phyloP scores from a whole-genome alignment of 2,329 filamentous ascomycete genomes.

The Aspergillus candidus region DNA sequence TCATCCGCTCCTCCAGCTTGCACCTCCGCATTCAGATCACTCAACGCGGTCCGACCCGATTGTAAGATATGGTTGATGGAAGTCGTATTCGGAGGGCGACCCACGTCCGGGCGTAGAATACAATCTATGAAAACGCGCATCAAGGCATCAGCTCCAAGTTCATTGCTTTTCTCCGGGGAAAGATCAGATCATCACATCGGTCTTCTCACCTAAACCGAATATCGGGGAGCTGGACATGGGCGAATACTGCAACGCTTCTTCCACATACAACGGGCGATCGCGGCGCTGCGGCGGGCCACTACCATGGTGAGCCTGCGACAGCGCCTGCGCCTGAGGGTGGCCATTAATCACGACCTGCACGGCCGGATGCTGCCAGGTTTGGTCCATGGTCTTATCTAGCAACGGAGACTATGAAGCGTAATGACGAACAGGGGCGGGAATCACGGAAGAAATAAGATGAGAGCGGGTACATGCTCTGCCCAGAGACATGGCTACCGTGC shows the following conservation, averaged over 20 bases:
- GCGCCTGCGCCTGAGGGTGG: constrained; percentile 24
- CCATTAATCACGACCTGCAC: constrained; percentile 40
- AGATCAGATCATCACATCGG: background rate
- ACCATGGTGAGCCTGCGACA: constrained; percentile 19
- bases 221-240: constrained; percentile 46
- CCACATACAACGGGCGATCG: constrained; percentile 37
- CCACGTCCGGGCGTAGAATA: constrained; percentile 38
- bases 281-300: constrained; percentile 24
- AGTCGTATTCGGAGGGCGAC: constrained; percentile 34
- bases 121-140: constrained; percentile 26
- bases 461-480: constrained; percentile 22
- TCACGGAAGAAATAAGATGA: constrained; percentile 16
- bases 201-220: constrained; percentile 39
- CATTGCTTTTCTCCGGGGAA: constrained; percentile 5
- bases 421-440: constrained; percentile 16
- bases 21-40: constrained; percentile 66
- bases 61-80: constrained; percentile 45
- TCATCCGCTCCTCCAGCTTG: constrained; percentile 48
- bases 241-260: constrained; percentile 45
- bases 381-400: constrained; percentile 31
- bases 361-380: constrained; percentile 30
- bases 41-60: constrained; percentile 50
- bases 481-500: constrained; percentile 30
- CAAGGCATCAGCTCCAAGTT: constrained; percentile 15
- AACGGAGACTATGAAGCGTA: constrained; percentile 18